Conservation (phyloP, 495 filamentous ascomycete genomes). For the Talaromyces wortmannii region DNA sequence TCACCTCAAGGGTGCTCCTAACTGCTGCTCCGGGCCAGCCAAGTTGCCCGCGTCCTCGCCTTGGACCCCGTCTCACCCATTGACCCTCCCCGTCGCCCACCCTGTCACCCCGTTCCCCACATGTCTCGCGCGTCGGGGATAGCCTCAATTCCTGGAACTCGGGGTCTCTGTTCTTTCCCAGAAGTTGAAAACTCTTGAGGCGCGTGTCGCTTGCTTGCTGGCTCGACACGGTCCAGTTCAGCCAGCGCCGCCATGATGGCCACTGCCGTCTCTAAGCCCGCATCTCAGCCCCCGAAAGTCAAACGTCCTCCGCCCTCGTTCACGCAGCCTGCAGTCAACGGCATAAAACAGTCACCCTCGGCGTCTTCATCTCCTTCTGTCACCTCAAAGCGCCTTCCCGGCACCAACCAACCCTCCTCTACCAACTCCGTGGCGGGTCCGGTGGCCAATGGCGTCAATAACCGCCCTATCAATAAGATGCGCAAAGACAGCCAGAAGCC, state of each 20-base stretch:
- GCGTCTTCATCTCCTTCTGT: slow-evolving; percentile 62
- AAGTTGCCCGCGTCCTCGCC: slow-evolving; percentile 6
- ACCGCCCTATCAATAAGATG: slow-evolving; percentile 42
- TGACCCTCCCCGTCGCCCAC: slow-evolving; percentile 17
- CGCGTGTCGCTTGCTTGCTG: slow-evolving; percentile 5
- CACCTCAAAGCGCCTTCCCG: slow-evolving; percentile 54
- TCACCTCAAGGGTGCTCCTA: not conserved
- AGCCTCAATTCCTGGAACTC: slow-evolving; percentile 34
- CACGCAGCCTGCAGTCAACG: slow-evolving; percentile 56
- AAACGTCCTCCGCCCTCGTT: slow-evolving; percentile 68
- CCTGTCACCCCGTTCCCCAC: slow-evolving; percentile 29
- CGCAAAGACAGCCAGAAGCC: slow-evolving; percentile 46
- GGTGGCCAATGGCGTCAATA: slow-evolving; percentile 36
- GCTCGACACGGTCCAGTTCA: slow-evolving; percentile 13
- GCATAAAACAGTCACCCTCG: slow-evolving; percentile 48
- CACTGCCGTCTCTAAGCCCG: slow-evolving; percentile 48
- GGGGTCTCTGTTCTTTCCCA: slow-evolving; percentile 21
- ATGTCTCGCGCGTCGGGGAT: slow-evolving; percentile 44
- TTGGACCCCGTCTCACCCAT: slow-evolving; percentile 11
- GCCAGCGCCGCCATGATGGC: slow-evolving; percentile 31
- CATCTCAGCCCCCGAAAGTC: slow-evolving; percentile 57
- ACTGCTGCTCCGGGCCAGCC: not conserved
- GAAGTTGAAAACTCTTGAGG: slow-evolving; percentile 9
- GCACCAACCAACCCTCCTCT: slow-evolving; percentile 29
- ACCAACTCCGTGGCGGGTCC: slow-evolving; percentile 17